Evolutionary conservation across 352 stramenopile genomes (phyloP), one percentile per base, ranked within the genome.

Genomic region (Phytophthora sansomeana): DNA sequence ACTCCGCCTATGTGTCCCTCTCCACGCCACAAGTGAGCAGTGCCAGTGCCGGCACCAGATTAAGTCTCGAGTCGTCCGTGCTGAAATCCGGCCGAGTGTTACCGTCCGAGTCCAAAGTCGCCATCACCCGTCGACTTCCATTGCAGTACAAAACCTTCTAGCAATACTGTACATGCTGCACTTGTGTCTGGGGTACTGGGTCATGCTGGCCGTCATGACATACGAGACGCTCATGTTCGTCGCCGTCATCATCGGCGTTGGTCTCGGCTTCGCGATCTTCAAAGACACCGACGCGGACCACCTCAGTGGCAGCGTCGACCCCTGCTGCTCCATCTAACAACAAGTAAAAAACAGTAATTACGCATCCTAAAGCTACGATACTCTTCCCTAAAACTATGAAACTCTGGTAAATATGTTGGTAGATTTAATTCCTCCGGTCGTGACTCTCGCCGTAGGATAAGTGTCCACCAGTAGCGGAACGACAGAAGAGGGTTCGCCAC

Each of bases 181-280:
- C 52, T 68, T 91, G 54, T 71, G 77, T 26, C 71, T 89, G 58
- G 83, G 77, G 33, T 92, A 90, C 75, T 84, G 81, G 29, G 72
- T 87, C 66, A 90, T 92, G 83, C 72, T 92, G n/a, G 65, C 87
- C 30, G 74, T 88, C 47, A 92, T 92, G 83, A 84, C 81, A 63
- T 91, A 87, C 76, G 83, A 91, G 74, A 81, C 69, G 16, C 51
- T 82, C 10, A 68, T 91, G 43, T 91, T 91, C 66, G 39, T 89
- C 9, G 81, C 81, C 1, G 79, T 87, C 1, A 72, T 90, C 41
- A 44, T 91, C 14, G 83, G 83, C 1, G 67, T 90, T 21, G 81
- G 80, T 10, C 43, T 81, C 28, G 81, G 81, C 43, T 90, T 91
- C 59, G 74, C 82, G 43, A 42, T 90, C 46, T 91, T 91, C 63